phyloP scores from a whole-genome alignment of 352 stramenopile species.

The Phytophthora melonis region DNA sequence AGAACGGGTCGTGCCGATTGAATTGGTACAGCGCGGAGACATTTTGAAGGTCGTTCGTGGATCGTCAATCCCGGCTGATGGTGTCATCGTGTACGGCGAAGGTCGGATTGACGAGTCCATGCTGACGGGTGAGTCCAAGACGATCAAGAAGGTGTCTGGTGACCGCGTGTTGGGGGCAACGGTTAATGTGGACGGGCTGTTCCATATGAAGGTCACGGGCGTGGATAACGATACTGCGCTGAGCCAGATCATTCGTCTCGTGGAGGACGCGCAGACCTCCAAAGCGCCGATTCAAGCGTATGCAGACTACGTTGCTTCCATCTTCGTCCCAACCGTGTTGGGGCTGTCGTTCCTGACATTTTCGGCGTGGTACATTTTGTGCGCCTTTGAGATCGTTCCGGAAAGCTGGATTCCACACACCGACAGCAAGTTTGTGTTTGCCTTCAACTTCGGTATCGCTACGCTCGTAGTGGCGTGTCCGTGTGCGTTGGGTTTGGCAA shows the following conservation, averaged over 20 bases:
- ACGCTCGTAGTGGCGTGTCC: slow-evolving; percentile 99
- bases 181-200: slow-evolving; percentile 91
- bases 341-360: slow-evolving; percentile 95
- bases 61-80: slow-evolving; percentile 93
- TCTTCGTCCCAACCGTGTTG: slow-evolving; percentile 97
- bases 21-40: slow-evolving; percentile 93
- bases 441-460: slow-evolving; percentile 98
- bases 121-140: slow-evolving; percentile 95
- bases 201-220: slow-evolving; percentile 94
- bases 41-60: slow-evolving; percentile 95
- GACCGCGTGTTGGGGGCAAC: slow-evolving; percentile 93
- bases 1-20: slow-evolving; percentile 85
- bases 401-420: slow-evolving; percentile 71
- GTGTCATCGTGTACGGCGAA: slow-evolving; percentile 92
- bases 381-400: slow-evolving; percentile 65
- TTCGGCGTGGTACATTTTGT: slow-evolving; percentile 94
- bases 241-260: slow-evolving; percentile 98
- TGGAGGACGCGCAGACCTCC: slow-evolving; percentile 98
- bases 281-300: slow-evolving; percentile 99
- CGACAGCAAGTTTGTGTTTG: slow-evolving; percentile 92
- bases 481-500: slow-evolving; percentile 98
- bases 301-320: slow-evolving; percentile 95
- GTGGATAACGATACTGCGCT: slow-evolving; percentile 95
- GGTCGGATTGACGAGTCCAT: slow-evolving; percentile 94
- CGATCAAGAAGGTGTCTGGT: slow-evolving; percentile 91